Base-by-base conservation (phyloP, 345 rosid species). In the Salix exigua region DNA sequence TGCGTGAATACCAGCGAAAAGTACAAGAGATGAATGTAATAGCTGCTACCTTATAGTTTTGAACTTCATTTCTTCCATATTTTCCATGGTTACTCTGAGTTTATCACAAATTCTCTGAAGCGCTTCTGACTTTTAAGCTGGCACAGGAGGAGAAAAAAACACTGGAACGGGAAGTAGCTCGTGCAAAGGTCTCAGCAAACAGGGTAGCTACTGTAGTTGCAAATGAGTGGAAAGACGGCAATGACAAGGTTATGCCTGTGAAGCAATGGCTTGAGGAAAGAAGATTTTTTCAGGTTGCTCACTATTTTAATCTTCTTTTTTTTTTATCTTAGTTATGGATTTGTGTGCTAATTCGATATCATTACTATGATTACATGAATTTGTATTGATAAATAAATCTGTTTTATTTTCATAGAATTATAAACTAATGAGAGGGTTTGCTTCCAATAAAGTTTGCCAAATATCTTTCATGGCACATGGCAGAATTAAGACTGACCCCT, bases 221-320 rank as follows among this genome's bases (percentile, higher is more conserved):
- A 37, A 86, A 86, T 73, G 88, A 86, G 74, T 86, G 88, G 88
- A 86, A 86, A 77, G 88, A 83, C 65, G 87, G 85, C 26, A 83
- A 82, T 71, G 88, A 86, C 85, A 86, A 86, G 75, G 87, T 86
- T 73, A 83, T 86, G 88, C 88, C 87, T 60, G 88, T 86, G 46
- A 86, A 76, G 76, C 87, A 83, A 37, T 86, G 88, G 88, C 84
- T 86, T 33, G 85, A 86, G 30, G 88, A 86, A 80, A 82, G 88
- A 71, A 86, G 82, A 77, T 66, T 78, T 71, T 77, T 86, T 64
- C 87, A 86, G 87, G 88, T 76, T 75, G 68, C 77, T 69, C 46
- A 19, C 16, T 21, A 50, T 63, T 53, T 66, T 28, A 61, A 3
- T 74, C 33, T 48, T 63, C 10, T 38, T 26, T 55, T 38, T 26